A percentile compares a stretch with the other conserved stretches of the same genome.
Conservation (phyloP, 2,329 filamentous ascomycete genomes). For the Fusarium penzigii region DNA sequence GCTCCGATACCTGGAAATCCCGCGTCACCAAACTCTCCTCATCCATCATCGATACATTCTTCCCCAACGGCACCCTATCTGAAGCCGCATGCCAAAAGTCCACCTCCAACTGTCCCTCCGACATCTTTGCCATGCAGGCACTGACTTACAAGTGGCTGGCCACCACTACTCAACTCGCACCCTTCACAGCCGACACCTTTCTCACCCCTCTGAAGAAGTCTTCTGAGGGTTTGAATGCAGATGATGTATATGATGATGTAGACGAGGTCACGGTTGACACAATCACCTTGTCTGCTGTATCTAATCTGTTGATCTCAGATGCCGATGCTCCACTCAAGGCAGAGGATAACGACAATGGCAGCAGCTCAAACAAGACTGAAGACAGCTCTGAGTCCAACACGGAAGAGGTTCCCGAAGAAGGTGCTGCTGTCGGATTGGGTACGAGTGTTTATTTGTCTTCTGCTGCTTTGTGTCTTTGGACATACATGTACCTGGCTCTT, state of each 20-base stretch:
- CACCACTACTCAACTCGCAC: constrained; percentile 59
- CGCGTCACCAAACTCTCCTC: constrained; percentile 56
- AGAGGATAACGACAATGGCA: not conserved
- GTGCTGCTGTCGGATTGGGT: not conserved
- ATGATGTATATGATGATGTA: not conserved
- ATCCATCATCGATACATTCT: constrained; percentile 50
- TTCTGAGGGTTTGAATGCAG: not conserved
- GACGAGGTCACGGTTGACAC: not conserved
- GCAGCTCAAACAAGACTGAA: not conserved
- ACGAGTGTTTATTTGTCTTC: not conserved
- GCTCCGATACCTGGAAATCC: constrained; percentile 49
- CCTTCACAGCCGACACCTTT: constrained; percentile 55
- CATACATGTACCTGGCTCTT: not conserved
- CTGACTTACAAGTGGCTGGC: constrained; percentile 66
- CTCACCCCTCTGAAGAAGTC: constrained; percentile 36
- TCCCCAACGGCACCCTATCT: constrained; percentile 55
- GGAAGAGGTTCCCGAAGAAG: not conserved
- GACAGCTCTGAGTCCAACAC: not conserved
- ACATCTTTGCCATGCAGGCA: constrained; percentile 72
- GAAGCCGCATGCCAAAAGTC: constrained; percentile 62
- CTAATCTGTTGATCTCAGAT: not conserved
- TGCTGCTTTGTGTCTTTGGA: not conserved
- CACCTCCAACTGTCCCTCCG: constrained; percentile 60
- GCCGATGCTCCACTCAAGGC: not conserved
- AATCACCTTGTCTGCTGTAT: not conserved